Percentiles rank a stretch among this genome's conserved stretches.
These are phyloP conservation scores for Metschnikowia kofuensis DNA, from an alignment of 805 yeast genomes.

Conservation along the genomic window DNA sequence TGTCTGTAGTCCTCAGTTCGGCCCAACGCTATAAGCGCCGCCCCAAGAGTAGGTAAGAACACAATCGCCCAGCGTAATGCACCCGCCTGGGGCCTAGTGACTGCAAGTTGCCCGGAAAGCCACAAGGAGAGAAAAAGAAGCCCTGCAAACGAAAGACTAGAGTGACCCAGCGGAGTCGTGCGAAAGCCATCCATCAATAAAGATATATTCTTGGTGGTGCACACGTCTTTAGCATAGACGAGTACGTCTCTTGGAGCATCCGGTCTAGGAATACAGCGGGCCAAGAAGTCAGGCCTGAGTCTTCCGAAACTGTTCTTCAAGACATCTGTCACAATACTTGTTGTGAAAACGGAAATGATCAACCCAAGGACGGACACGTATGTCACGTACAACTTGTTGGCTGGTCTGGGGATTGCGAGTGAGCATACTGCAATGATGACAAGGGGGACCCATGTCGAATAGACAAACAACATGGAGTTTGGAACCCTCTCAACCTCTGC, in stretches of 20 bases:
- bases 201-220: slow-evolving; percentile 49
- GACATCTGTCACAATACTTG: slow-evolving; percentile 65
- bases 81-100: slow-evolving; percentile 47
- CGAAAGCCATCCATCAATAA: slow-evolving; percentile 67
- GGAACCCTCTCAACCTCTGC: slow-evolving; percentile 73
- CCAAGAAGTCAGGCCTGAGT: slow-evolving; percentile 87
- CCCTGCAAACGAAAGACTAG: slow-evolving; percentile 68
- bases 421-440: slow-evolving; percentile 33
- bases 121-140: slow-evolving; percentile 62
- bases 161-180: slow-evolving; percentile 82
- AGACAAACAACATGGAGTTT: slow-evolving; percentile 49
- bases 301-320: slow-evolving; percentile 85
- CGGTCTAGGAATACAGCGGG: slow-evolving; percentile 70
- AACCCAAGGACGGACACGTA: slow-evolving; percentile 69
- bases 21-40: slow-evolving; percentile 74
- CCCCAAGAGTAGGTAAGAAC: slow-evolving; percentile 59
- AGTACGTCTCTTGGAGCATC: slow-evolving; percentile 54
- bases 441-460: slow-evolving; percentile 52
- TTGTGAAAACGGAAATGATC: slow-evolving; percentile 53
- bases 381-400: slow-evolving; percentile 55
- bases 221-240: slow-evolving; percentile 62
- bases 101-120: slow-evolving; percentile 62
- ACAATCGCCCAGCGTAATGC: slow-evolving; percentile 61
- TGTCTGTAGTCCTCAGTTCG: slow-evolving; percentile 93
- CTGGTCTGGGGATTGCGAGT: slow-evolving; percentile 45